Evolutionary conservation across 306 rosid genomes (phyloP).

Genomic region (Vigna reflexopilosa): DNA sequence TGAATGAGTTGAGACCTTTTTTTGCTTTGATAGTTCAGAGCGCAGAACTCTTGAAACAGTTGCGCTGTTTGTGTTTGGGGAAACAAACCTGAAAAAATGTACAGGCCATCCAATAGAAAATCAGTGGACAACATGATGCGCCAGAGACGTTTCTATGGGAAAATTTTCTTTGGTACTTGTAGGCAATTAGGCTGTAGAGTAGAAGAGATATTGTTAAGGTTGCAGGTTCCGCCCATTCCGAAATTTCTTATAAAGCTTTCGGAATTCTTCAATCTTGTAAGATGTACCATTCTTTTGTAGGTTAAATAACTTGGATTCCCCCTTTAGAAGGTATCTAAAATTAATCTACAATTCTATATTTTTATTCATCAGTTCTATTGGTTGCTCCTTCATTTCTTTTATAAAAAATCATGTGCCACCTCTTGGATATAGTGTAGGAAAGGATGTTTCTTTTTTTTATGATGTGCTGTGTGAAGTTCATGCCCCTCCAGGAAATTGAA

Average conservation of each 20-base stretch:
- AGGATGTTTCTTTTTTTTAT: constrained; percentile 16
- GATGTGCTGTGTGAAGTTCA: not conserved
- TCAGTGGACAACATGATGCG: not conserved
- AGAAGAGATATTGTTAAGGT: constrained; percentile 39
- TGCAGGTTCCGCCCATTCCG: constrained; percentile 36
- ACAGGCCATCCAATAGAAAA: constrained; percentile 35
- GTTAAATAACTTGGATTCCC: constrained; percentile 47
- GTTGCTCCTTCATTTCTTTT: constrained; percentile 7
- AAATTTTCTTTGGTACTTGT: constrained; percentile 46
- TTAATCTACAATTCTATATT: constrained; percentile 32
- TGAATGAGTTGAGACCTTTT: constrained; percentile 51
- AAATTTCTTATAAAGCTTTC: constrained; percentile 35
- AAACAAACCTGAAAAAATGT: constrained; percentile 34
- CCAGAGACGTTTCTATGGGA: constrained; percentile 28
- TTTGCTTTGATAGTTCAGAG: constrained; percentile 6
- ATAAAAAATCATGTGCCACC: not conserved
- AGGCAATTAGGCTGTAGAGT: constrained; percentile 45
- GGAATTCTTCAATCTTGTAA: constrained; percentile 47
- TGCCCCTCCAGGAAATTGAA: not conserved
- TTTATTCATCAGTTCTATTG: constrained; percentile 18
- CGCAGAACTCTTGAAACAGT: constrained; percentile 8
- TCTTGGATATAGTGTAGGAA: not conserved
- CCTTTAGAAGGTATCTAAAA: constrained; percentile 32
- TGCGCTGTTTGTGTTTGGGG: not conserved
- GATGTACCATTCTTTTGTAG: constrained; percentile 69